These are phyloP conservation scores for Suillus lakei DNA, from an alignment of 768 basidiomycete genomes.

Conservation along the genomic window DNA sequence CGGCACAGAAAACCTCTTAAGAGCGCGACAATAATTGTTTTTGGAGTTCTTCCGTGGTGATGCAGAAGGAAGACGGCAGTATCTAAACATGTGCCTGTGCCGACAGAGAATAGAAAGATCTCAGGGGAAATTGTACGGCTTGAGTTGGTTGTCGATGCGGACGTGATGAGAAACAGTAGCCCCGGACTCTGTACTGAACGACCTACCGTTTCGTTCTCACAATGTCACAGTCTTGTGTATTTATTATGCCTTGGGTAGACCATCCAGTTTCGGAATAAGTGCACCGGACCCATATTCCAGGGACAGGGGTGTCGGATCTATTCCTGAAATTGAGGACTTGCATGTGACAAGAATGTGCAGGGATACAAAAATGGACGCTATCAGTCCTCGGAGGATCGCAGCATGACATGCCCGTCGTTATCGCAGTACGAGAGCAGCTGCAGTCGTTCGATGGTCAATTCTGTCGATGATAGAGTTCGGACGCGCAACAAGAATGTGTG, in stretches of 20 bases:
- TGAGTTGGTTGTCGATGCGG: not conserved
- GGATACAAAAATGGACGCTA: not conserved
- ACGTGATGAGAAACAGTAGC: too few relatives aligned
- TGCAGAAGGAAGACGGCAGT: not conserved
- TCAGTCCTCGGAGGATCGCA: not conserved
- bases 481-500: not conserved
- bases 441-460: not conserved
- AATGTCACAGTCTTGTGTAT: not conserved
- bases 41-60: too few relatives aligned
- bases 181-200: too few relatives aligned
- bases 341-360: not conserved
- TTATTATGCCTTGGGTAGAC: not conserved
- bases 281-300: not conserved
- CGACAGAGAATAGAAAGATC: not conserved
- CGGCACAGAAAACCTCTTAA: not conserved
- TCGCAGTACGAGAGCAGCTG: not conserved
- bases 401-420: not conserved
- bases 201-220: not conserved
- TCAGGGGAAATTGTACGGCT: not conserved
- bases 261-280: not conserved
- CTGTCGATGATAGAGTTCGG: not conserved
- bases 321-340: not conserved
- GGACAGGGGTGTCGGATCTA: not conserved
- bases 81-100: not conserved
- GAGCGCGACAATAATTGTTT: not conserved